Percentiles rank a stretch among this genome's conserved stretches.
Conservation (phyloP, 495 filamentous ascomycete species). For the Sabuloglossum arenarium region DNA sequence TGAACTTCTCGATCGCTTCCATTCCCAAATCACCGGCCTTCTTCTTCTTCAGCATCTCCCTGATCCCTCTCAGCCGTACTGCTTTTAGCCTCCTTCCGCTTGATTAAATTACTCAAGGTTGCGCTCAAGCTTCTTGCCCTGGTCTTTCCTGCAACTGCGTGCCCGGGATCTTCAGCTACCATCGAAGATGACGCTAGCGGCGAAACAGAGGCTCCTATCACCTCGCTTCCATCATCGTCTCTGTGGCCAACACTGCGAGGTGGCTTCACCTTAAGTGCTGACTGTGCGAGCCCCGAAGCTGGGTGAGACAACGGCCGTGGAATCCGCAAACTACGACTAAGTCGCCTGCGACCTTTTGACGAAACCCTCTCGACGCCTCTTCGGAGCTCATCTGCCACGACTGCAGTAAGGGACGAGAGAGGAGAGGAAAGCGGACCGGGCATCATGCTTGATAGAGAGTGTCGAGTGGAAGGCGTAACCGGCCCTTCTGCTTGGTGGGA, state of each 20-base stretch:
- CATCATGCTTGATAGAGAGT: slow-evolving; percentile 10
- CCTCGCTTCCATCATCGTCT: slow-evolving; percentile 5
- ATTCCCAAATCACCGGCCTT: not conserved
- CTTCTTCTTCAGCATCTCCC: not conserved
- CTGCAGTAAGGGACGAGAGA: slow-evolving; percentile 35
- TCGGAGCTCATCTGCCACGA: slow-evolving; percentile 40
- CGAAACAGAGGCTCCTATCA: not conserved
- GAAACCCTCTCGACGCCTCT: slow-evolving; percentile 21
- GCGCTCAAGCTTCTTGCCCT: slow-evolving; percentile 15
- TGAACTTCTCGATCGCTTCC: not conserved
- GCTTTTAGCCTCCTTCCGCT: not conserved
- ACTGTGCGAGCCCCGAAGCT: not conserved
- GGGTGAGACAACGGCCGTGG: slow-evolving; percentile 6
- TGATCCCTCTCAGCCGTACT: not conserved
- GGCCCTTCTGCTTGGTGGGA: slow-evolving; percentile 7
- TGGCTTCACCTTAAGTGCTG: not conserved
- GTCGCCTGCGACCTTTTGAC: not conserved
- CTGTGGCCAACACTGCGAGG: not conserved
- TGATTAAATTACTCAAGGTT: slow-evolving; percentile 13
- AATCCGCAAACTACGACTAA: not conserved
- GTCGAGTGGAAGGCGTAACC: slow-evolving; percentile 9
- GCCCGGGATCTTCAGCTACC: not conserved
- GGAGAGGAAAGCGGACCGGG: slow-evolving; percentile 28
- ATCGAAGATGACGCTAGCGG: not conserved
- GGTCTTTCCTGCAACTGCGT: not conserved